Conservation (phyloP, 768 basidiomycete species). For the Calvatia gigantea region DNA sequence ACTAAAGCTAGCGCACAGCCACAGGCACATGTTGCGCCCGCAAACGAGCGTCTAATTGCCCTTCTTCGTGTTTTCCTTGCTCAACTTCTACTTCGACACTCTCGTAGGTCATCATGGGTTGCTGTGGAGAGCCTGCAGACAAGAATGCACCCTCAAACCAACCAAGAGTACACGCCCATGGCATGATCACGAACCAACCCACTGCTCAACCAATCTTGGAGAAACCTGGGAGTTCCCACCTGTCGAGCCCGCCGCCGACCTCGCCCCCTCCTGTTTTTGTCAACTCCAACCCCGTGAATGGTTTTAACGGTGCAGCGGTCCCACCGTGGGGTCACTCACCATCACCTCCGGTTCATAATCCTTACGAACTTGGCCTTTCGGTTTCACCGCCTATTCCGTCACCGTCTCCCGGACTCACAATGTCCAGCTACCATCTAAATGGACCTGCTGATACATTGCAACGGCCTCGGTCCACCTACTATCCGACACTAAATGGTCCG, state of each 20-base stretch:
- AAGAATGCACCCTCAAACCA: constrained; percentile 26
- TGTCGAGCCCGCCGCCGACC: constrained; percentile 31
- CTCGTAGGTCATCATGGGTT: constrained; percentile 46
- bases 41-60: not conserved
- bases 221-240: constrained; percentile 28
- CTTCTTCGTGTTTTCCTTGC: constrained; percentile 8
- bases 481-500: constrained; percentile 16
- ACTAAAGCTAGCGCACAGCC: constrained; percentile 21
- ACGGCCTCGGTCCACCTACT: constrained; percentile 29
- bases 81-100: constrained; percentile 3
- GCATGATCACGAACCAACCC: constrained; percentile 50
- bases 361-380: constrained; percentile 25
- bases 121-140: constrained; percentile 54
- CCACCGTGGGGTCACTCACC: constrained; percentile 32
- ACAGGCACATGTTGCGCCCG: constrained; percentile 20
- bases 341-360: constrained; percentile 34
- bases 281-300: constrained; percentile 21
- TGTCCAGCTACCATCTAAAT: constrained; percentile 20
- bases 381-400: constrained; percentile 16
- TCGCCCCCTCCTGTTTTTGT: constrained; percentile 42
- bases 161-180: constrained; percentile 19
- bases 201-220: constrained; percentile 33
- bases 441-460: constrained; percentile 24
- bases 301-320: constrained; percentile 21
- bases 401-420: constrained; percentile 17